phyloP scores from a whole-genome alignment of 768 basidiomycete species.

The Infundibulicybe gibba region DNA sequence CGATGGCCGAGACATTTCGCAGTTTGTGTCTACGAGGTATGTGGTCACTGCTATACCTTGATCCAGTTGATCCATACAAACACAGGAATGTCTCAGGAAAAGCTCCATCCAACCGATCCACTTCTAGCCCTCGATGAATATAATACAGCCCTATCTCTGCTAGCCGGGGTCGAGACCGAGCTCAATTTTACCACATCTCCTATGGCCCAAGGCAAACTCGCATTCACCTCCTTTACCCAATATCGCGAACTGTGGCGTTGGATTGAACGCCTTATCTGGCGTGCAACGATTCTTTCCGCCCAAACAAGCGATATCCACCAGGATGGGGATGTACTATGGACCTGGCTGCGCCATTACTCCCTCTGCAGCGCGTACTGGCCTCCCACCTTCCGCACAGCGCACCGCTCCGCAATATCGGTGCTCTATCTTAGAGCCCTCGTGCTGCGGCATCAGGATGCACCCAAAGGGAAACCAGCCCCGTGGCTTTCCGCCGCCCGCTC shows the following conservation, averaged over 20 bases:
- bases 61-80: background rate
- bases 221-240: slow-evolving; percentile 53
- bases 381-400: slow-evolving; percentile 68
- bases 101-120: slow-evolving; percentile 43
- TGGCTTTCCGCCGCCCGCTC: slow-evolving; percentile 69
- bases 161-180: slow-evolving; percentile 45
- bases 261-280: slow-evolving; percentile 78
- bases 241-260: slow-evolving; percentile 87
- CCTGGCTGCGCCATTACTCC: slow-evolving; percentile 58
- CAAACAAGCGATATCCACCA: slow-evolving; percentile 34
- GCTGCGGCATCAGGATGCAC: slow-evolving; percentile 34
- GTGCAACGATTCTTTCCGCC: slow-evolving; percentile 68
- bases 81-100: slow-evolving; percentile 77
- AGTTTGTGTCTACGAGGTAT: slow-evolving; percentile 78
- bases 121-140: slow-evolving; percentile 57
- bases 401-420: slow-evolving; percentile 65
- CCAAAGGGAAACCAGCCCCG: slow-evolving; percentile 28
- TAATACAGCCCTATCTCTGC: slow-evolving; percentile 47
- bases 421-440: slow-evolving; percentile 75
- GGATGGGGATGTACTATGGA: slow-evolving; percentile 47
- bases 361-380: slow-evolving; percentile 72
- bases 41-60: slow-evolving; percentile 8
- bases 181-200: slow-evolving; percentile 27
- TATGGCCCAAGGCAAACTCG: slow-evolving; percentile 29
- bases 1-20: slow-evolving; percentile 67